These are phyloP conservation scores for Curvularia eragrostidis DNA, from an alignment of 2,329 filamentous ascomycete genomes.

Conservation along the genomic window DNA sequence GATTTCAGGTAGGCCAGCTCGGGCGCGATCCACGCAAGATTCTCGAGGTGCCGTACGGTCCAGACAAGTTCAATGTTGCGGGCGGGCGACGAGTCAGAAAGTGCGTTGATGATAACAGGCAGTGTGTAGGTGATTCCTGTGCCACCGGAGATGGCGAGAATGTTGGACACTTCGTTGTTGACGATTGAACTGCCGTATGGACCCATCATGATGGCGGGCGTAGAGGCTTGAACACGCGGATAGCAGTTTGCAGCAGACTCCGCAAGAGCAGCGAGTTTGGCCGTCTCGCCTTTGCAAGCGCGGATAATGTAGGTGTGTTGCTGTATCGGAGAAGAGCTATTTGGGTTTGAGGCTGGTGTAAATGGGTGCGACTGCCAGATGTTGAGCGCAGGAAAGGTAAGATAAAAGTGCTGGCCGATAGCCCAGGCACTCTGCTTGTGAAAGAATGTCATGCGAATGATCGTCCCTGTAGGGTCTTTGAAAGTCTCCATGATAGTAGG, in stretches of 20 bases:
- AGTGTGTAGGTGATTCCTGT: constrained; percentile 13
- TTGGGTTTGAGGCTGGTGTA: constrained; percentile 8
- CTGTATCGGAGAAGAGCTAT: constrained; percentile 2
- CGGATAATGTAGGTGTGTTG: constrained; percentile 13
- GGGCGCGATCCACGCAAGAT: constrained; percentile 7
- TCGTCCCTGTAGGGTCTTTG: constrained; percentile 8
- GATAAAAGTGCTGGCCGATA: constrained; percentile 12
- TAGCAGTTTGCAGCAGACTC: constrained; percentile 10
- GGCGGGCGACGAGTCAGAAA: constrained; percentile 1
- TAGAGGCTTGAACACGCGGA: constrained; percentile 8
- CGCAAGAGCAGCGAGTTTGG: constrained; percentile 12
- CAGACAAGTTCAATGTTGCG: constrained; percentile 13
- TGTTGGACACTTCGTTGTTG: constrained; percentile 7
- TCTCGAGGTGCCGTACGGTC: constrained; percentile 11
- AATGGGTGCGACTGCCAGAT: constrained; percentile 16
- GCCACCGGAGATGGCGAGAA: constrained; percentile 11
- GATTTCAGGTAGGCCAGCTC: constrained; percentile 10
- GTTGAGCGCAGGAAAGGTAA: constrained; percentile 14
- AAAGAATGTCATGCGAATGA: constrained; percentile 9
- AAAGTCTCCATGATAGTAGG: constrained; percentile 10
- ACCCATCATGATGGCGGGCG: constrained; percentile 14
- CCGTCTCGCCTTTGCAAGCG: constrained; percentile 12
- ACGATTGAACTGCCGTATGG: constrained; percentile 8
- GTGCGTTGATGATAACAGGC: constrained; percentile 8
- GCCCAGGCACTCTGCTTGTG: constrained; percentile 10